Conservation (phyloP, 2,329 filamentous ascomycete species). For the Xylaria sp. region DNA sequence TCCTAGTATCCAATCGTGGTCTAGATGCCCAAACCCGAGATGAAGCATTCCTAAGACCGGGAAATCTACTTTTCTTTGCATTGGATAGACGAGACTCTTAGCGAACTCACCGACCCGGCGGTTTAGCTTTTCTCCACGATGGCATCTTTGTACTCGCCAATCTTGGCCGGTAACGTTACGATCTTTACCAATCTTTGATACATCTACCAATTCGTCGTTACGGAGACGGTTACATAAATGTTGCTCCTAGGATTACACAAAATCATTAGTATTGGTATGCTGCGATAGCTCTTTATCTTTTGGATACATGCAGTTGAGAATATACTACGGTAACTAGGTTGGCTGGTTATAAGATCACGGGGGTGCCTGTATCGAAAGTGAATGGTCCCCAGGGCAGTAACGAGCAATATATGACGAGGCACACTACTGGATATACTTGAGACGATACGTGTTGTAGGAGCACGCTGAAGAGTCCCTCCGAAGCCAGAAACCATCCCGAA, state of each 20-base stretch:
- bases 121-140: conserved; percentile 6
- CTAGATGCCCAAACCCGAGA: conserved; percentile 15
- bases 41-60: conserved; percentile 33
- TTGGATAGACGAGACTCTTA: conserved; percentile 25
- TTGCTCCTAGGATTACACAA: neutral
- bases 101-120: conserved; percentile 9
- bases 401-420: neutral
- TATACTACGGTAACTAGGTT: neutral
- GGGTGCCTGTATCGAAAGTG: neutral
- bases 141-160: conserved; percentile 1
- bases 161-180: conserved; percentile 7
- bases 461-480: neutral
- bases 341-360: neutral
- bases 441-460: neutral
- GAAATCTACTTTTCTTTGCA: conserved; percentile 16
- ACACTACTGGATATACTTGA: neutral
- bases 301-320: neutral
- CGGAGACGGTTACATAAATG: neutral
- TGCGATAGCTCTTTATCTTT: neutral
- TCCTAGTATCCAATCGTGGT: conserved; percentile 20
- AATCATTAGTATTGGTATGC: neutral
- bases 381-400: neutral
- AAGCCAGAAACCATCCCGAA: neutral
- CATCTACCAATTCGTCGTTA: conserved; percentile 9
- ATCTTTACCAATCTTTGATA: conserved; percentile 9